Evolutionary conservation across 768 basidiomycete species (phyloP).

Genomic region (Hypsizygus marmoreus): DNA sequence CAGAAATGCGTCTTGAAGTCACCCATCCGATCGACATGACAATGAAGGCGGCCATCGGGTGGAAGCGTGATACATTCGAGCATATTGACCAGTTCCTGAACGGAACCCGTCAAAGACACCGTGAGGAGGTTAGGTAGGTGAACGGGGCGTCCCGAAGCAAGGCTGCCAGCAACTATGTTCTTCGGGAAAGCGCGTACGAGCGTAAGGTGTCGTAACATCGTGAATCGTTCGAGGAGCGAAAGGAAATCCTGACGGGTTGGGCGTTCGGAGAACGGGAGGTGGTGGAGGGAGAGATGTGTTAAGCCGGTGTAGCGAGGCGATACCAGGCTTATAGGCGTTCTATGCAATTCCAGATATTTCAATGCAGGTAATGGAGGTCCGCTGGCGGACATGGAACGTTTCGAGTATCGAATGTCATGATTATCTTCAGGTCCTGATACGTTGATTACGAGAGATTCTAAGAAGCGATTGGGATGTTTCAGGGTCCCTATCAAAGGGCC

Average conservation of each 20-base stretch:
- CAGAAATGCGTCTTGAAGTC: constrained; percentile 28
- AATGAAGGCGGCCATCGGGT: constrained; percentile 24
- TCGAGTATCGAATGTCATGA: constrained; percentile 22
- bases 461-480: constrained; percentile 34
- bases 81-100: constrained; percentile 29
- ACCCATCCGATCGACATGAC: constrained; percentile 27
- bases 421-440: constrained; percentile 23
- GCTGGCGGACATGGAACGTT: constrained; percentile 27
- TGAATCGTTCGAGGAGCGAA: constrained; percentile 32
- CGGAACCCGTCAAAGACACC: constrained; percentile 34
- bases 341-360: constrained; percentile 35
- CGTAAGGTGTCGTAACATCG: constrained; percentile 33
- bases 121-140: constrained; percentile 28
- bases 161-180: constrained; percentile 17
- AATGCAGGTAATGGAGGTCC: constrained; percentile 32
- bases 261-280: constrained; percentile 38
- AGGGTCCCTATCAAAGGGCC: constrained; percentile 34
- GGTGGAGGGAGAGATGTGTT: constrained; percentile 35
- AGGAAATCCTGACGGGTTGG: constrained; percentile 35
- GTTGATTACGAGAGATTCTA: constrained; percentile 36
- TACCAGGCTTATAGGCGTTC: constrained; percentile 38
- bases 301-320: constrained; percentile 37
- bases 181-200: constrained; percentile 37
- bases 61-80: constrained; percentile 30
- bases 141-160: constrained; percentile 19